phyloP scores from a whole-genome alignment of 1,284 basidiomycete species.

The Schizophyllum commune region DNA sequence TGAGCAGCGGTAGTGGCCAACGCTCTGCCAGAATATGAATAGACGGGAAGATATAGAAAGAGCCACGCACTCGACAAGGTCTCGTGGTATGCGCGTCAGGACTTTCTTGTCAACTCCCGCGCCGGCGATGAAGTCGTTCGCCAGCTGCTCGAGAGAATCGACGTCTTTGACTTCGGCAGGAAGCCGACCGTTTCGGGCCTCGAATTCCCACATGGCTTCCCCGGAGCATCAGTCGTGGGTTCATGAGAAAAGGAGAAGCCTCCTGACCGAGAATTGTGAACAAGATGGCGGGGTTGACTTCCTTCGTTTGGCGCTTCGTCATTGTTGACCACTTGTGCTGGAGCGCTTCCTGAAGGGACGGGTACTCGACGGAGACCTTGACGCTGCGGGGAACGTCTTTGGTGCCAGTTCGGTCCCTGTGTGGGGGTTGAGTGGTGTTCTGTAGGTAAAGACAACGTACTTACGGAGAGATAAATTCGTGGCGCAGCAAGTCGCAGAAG shows the following conservation, averaged over 20 bases:
- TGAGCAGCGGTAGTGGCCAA: slow-evolving; percentile 65
- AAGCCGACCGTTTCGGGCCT: slow-evolving; percentile 49
- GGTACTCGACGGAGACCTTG: slow-evolving; percentile 59
- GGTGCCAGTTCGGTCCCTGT: slow-evolving; percentile 54
- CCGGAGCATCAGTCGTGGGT: background rate
- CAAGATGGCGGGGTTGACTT: slow-evolving; percentile 64
- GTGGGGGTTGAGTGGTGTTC: slow-evolving; percentile 18
- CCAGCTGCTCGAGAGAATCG: slow-evolving; percentile 41
- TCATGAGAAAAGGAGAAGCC: slow-evolving; percentile 4
- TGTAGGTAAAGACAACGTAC: slow-evolving; percentile 19
- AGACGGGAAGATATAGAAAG: background rate
- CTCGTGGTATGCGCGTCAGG: slow-evolving; percentile 44
- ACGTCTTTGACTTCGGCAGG: slow-evolving; percentile 50
- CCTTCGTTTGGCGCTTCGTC: slow-evolving; percentile 69
- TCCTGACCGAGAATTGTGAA: slow-evolving; percentile 68
- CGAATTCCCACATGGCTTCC: slow-evolving; percentile 80
- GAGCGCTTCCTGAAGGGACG: slow-evolving; percentile 60
- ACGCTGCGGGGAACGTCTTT: slow-evolving; percentile 57
- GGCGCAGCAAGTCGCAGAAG: slow-evolving; percentile 85
- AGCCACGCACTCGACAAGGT: slow-evolving; percentile 48
- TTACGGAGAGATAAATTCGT: slow-evolving; percentile 81
- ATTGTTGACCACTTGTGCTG: slow-evolving; percentile 62
- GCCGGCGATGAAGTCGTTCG: slow-evolving; percentile 48
- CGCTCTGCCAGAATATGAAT: slow-evolving; percentile 30
- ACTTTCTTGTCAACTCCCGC: slow-evolving; percentile 69